Percentiles rank a stretch among this genome's conserved stretches.
Conservation (phyloP, 2,329 filamentous ascomycete genomes). For the Colletotrichum sublineola region DNA sequence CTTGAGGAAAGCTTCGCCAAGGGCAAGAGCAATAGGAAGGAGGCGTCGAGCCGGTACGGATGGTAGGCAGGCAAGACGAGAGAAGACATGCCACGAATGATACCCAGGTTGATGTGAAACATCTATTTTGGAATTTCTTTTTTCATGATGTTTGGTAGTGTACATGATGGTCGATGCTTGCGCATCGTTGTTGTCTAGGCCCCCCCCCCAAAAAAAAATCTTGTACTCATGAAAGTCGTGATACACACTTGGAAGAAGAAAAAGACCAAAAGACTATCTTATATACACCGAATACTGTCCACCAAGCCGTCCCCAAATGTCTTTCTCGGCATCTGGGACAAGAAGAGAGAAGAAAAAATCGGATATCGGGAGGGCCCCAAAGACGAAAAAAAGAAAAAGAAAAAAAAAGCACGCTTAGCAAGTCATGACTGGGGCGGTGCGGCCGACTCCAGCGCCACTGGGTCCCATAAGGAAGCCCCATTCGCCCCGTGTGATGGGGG, state of each 20-base stretch:
- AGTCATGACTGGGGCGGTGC: slow-evolving; percentile 65
- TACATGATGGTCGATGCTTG: slow-evolving; percentile 25
- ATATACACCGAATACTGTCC: slow-evolving; percentile 18
- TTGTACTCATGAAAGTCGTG: slow-evolving; percentile 30
- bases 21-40: slow-evolving; percentile 82
- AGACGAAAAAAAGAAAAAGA: not conserved
- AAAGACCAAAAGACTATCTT: slow-evolving; percentile 24
- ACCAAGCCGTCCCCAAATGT: not conserved
- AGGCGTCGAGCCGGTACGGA: slow-evolving; percentile 86
- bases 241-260: not conserved
- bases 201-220: not conserved
- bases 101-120: slow-evolving; percentile 28
- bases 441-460: slow-evolving; percentile 57
- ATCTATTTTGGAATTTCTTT: not conserved
- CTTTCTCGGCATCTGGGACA: not conserved
- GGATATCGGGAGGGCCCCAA: not conserved
- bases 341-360: not conserved
- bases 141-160: slow-evolving; percentile 22
- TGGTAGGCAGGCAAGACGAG: slow-evolving; percentile 63
- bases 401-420: slow-evolving; percentile 53
- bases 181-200: slow-evolving; percentile 17
- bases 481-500: slow-evolving; percentile 71
- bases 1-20: slow-evolving; percentile 92
- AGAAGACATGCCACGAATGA: slow-evolving; percentile 14
- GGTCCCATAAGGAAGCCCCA: slow-evolving; percentile 73